phyloP scores from a whole-genome alignment of 2,329 filamentous ascomycete species.

The Microdochium nivale region DNA sequence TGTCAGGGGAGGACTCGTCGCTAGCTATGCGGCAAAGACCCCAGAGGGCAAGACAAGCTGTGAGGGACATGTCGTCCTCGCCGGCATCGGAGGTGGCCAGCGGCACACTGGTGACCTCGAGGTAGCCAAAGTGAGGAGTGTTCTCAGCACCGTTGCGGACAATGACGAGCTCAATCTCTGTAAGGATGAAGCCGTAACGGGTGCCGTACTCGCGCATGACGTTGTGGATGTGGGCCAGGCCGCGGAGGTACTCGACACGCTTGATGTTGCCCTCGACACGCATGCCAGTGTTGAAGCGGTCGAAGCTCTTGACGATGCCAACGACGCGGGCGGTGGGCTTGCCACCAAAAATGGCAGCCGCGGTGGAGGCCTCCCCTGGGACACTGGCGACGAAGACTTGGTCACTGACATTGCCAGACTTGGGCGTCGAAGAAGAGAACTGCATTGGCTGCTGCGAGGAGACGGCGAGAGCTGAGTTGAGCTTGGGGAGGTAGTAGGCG shows the following conservation, averaged over 20 bases:
- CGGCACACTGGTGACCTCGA: slow-evolving; percentile 63
- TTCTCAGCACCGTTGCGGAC: slow-evolving; percentile 69
- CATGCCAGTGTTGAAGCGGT: slow-evolving; percentile 94
- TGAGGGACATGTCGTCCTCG: slow-evolving; percentile 42
- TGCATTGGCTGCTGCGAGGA: slow-evolving; percentile 60
- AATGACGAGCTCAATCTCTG: slow-evolving; percentile 88
- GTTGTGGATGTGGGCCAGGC: slow-evolving; percentile 77
- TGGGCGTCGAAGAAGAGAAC: slow-evolving; percentile 26
- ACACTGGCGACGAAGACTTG: slow-evolving; percentile 59
- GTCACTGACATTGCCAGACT: slow-evolving; percentile 31
- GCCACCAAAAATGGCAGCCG: slow-evolving; percentile 39
- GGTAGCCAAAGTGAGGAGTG: slow-evolving; percentile 77
- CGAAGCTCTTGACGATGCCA: slow-evolving; percentile 80
- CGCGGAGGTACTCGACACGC: slow-evolving; percentile 81
- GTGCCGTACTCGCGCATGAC: slow-evolving; percentile 91
- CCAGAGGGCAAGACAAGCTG: slow-evolving; percentile 68
- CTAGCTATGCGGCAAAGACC: slow-evolving; percentile 65
- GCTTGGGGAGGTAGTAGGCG: slow-evolving; percentile 73
- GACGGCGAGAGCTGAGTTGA: slow-evolving; percentile 75
- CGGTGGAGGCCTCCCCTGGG: slow-evolving; percentile 45
- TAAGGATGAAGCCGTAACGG: slow-evolving; percentile 93
- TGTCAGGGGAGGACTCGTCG: slow-evolving; percentile 44
- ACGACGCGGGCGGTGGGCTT: slow-evolving; percentile 37
- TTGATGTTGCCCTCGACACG: slow-evolving; percentile 76
- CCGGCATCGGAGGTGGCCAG: slow-evolving; percentile 33